A percentile compares a stretch with the other conserved stretches of the same genome.
Conservation (phyloP, 805 yeast genomes). For the Cyberlindnera veronae region DNA sequence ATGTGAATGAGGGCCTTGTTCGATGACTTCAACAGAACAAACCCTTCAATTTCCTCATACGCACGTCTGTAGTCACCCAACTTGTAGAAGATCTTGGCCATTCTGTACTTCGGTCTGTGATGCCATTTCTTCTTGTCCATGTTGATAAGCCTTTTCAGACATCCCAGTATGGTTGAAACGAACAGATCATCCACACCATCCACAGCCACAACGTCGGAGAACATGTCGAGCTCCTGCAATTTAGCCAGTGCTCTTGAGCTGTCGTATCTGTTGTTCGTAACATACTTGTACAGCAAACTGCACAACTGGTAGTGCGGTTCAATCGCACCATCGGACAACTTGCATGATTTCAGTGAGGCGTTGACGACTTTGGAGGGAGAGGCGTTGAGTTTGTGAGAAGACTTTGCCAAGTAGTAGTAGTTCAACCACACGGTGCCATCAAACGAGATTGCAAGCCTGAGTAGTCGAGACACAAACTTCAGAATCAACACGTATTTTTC, state of each 20-base stretch:
- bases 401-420: constrained; percentile 55
- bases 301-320: constrained; percentile 77
- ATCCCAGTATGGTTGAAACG: constrained; percentile 40
- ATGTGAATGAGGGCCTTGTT: constrained; percentile 74
- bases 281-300: constrained; percentile 55
- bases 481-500: constrained; percentile 17
- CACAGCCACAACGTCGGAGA: constrained; percentile 16
- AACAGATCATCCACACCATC: constrained; percentile 20
- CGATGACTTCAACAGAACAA: constrained; percentile 63
- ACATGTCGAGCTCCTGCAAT: constrained; percentile 33
- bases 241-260: constrained; percentile 36
- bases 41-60: constrained; percentile 54
- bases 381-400: constrained; percentile 46
- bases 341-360: constrained; percentile 43
- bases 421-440: constrained; percentile 57
- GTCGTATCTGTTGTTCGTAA: constrained; percentile 34
- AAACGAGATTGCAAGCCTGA: constrained; percentile 44
- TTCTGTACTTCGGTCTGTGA: constrained; percentile 73
- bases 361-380: constrained; percentile 36
- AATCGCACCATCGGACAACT: constrained; percentile 39
- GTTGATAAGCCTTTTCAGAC: constrained; percentile 44
- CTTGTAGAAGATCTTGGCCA: constrained; percentile 58
- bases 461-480: constrained; percentile 39
- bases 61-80: constrained; percentile 53
- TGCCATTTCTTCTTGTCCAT: constrained; percentile 89